These are phyloP conservation scores for Penicillium daleae DNA, from an alignment of 495 filamentous ascomycete genomes.

Conservation along the genomic window DNA sequence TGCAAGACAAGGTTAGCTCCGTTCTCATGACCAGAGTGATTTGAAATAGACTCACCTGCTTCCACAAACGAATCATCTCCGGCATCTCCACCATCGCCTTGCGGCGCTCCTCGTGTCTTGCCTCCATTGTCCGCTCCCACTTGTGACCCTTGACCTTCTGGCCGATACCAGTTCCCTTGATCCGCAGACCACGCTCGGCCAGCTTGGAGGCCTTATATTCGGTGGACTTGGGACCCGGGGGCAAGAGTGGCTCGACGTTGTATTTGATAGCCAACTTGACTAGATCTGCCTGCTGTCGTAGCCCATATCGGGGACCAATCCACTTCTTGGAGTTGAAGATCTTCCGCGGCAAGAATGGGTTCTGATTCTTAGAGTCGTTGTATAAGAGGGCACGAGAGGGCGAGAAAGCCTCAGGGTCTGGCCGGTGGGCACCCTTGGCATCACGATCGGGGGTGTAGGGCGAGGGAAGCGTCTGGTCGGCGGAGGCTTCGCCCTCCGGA, in stretches of 20 bases:
- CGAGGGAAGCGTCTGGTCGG: slow-evolving; percentile 39
- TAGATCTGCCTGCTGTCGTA: slow-evolving; percentile 87
- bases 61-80: slow-evolving; percentile 86
- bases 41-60: slow-evolving; percentile 66
- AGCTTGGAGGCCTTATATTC: slow-evolving; percentile 66
- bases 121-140: slow-evolving; percentile 86
- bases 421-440: slow-evolving; percentile 45
- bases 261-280: slow-evolving; percentile 82
- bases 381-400: slow-evolving; percentile 41
- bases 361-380: slow-evolving; percentile 48
- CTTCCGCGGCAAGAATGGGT: slow-evolving; percentile 77
- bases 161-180: slow-evolving; percentile 92
- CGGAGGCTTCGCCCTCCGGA: slow-evolving; percentile 29
- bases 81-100: slow-evolving; percentile 95
- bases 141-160: slow-evolving; percentile 91
- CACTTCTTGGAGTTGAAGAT: slow-evolving; percentile 74
- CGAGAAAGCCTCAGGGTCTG: slow-evolving; percentile 39
- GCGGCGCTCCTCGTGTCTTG: slow-evolving; percentile 81
- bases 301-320: slow-evolving; percentile 77
- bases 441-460: slow-evolving; percentile 53
- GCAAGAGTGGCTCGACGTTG: slow-evolving; percentile 83
- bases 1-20: slow-evolving; percentile 45
- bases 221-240: slow-evolving; percentile 74
- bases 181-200: slow-evolving; percentile 71
- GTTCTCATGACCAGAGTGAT: neutral